A percentile compares a stretch with the other conserved stretches of the same genome.
phyloP scores from a whole-genome alignment of 2,329 filamentous ascomycete genomes.

The Fonsecaea pedrosoi region DNA sequence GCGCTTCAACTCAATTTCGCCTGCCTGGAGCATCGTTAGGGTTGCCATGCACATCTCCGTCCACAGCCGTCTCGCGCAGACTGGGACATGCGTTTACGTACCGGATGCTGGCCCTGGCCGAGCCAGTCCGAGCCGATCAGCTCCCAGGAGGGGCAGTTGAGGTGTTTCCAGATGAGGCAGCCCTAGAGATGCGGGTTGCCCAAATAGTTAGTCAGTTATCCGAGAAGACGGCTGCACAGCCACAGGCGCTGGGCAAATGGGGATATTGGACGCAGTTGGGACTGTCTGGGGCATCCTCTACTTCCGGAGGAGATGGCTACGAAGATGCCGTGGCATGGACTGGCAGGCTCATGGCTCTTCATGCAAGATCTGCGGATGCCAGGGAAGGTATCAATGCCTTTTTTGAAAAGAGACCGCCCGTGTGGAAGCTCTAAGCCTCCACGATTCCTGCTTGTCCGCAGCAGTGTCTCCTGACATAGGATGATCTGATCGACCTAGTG shows the following conservation, averaged over 20 bases:
- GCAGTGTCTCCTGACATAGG: not conserved
- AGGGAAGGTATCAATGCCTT: slow-evolving; percentile 37
- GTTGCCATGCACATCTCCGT: slow-evolving; percentile 39
- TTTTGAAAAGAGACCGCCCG: slow-evolving; percentile 36
- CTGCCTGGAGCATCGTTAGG: slow-evolving; percentile 38
- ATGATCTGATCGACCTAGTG: too few species aligned
- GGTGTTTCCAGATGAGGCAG: slow-evolving; percentile 31
- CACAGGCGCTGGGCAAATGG: slow-evolving; percentile 40
- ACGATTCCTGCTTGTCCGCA: not conserved
- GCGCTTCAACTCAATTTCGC: slow-evolving; percentile 36
- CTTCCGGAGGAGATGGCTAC: slow-evolving; percentile 37
- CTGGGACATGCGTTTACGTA: slow-evolving; percentile 39
- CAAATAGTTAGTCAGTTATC: slow-evolving; percentile 34
- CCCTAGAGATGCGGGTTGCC: slow-evolving; percentile 35
- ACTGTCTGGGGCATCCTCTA: slow-evolving; percentile 21
- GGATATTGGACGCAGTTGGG: slow-evolving; percentile 39
- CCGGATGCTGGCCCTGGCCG: slow-evolving; percentile 38
- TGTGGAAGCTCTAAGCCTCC: slow-evolving; percentile 34
- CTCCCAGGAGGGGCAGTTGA: slow-evolving; percentile 37
- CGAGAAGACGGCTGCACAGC: slow-evolving; percentile 33
- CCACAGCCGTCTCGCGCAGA: slow-evolving; percentile 35
- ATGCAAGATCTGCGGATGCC: slow-evolving; percentile 37
- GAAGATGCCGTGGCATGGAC: slow-evolving; percentile 40
- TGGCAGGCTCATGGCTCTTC: slow-evolving; percentile 39
- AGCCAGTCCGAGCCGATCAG: slow-evolving; percentile 35